Percentiles rank a stretch among this genome's conserved stretches.
Evolutionary conservation across 805 yeast genomes (phyloP).

Genomic region (Ogataea chonburiensis): DNA sequence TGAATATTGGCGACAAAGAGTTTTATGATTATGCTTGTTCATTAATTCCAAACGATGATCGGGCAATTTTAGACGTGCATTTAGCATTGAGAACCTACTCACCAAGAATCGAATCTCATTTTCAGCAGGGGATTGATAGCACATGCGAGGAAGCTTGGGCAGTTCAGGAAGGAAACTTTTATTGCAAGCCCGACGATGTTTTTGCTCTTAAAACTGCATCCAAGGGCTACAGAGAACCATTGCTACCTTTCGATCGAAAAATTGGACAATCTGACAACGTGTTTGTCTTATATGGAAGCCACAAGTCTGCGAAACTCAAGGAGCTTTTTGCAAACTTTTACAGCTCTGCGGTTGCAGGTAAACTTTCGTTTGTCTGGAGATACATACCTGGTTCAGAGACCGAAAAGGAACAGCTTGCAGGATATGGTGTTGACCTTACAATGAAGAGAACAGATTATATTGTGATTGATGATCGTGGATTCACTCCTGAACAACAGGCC

Average conservation of each 20-base stretch:
- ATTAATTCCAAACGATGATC: constrained; percentile 16
- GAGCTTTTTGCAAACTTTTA: constrained; percentile 58
- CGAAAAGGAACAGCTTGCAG: constrained; percentile 40
- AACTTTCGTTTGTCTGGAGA: constrained; percentile 74
- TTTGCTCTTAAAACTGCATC: constrained; percentile 70
- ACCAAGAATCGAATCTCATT: constrained; percentile 68
- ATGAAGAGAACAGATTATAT: constrained; percentile 66
- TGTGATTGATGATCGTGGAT: constrained; percentile 60
- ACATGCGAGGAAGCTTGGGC: constrained; percentile 42
- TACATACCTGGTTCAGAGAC: constrained; percentile 44
- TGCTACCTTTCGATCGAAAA: constrained; percentile 57
- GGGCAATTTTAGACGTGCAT: constrained; percentile 39
- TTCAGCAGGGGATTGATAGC: constrained; percentile 38
- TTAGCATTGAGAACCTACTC: constrained; percentile 48
- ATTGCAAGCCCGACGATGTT: constrained; percentile 69
- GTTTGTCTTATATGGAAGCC: constrained; percentile 67
- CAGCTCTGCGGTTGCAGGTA: constrained; percentile 60
- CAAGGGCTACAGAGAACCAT: constrained; percentile 12
- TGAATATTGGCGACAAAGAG: constrained; percentile 25
- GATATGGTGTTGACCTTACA: constrained; percentile 67
- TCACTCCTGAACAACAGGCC: constrained; percentile 27
- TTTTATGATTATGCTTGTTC: constrained; percentile 25
- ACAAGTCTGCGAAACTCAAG: constrained; percentile 47
- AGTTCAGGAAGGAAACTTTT: constrained; percentile 48
- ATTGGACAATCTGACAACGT: constrained; percentile 44